Evolutionary conservation across 352 stramenopile species (phyloP), one percentile per base, ranked within the genome.

Genomic region (Globisporangium recalcitrans): DNA sequence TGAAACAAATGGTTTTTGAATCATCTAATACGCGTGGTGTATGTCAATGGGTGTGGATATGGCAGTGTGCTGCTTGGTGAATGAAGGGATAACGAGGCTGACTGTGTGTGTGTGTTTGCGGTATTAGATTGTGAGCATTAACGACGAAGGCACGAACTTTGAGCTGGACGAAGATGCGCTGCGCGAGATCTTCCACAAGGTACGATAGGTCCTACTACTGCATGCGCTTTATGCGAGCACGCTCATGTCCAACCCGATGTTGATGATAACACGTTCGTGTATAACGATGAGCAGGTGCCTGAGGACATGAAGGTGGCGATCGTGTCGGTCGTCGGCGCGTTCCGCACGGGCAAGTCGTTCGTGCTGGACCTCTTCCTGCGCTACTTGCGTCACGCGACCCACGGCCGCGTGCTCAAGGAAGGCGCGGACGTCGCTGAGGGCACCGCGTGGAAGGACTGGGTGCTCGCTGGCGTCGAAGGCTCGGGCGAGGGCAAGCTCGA

Each of bases 291-390:
- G 14, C 24, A 87, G 73, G 75, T 82, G 29, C 96, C 91, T 11
- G 79, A 87, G 48, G 89, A 95, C 59, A 98, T 97, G 87, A 98
- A 99, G 74, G 96, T 99, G 10, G 80, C 94, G 22, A 97, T 99
- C 36, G 88, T 99, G 38, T 98, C 90, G 40, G 97, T 99, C 11
- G 97, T 99, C 1, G 97, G 97, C 46, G 97, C 96, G 7, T 99
- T 99, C 79, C 91, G 97, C 53, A 99, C 97, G 29, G 97, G 97
- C 56, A 99, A 99, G 70, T 98, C 84, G 29, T 99, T 99, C 75
- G 82, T 99, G 34, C 74, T 99, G 40, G 98, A 97, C 68, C 91
- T 98, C 68, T 99, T 99, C 64, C 72, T 99, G 47, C 82, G 95
- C 16, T 99, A 98, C 72, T 70, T 99, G 58, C 87, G 95, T 62